Base-by-base conservation (phyloP, 1,284 basidiomycete genomes). In the Mycena sp. region DNA sequence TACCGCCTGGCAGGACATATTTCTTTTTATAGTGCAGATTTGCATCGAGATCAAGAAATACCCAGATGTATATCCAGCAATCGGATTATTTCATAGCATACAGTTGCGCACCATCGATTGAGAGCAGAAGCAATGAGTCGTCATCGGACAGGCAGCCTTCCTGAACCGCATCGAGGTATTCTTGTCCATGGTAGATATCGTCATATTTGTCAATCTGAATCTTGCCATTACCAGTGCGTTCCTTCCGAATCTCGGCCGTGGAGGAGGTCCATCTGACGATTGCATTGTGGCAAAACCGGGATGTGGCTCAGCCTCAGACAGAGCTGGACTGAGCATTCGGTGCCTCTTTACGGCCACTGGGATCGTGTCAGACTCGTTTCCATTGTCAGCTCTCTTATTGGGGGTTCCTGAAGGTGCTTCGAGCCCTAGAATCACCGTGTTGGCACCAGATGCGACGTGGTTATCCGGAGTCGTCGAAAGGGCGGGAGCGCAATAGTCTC, bases 81-180 rank as follows among this genome's bases (percentile, higher is more conserved):
- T 67, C 61, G 1, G 61, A 66, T 19, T 43, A n/a, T 37, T 55
- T 66, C 37, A 50, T 54, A 4, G 48, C 25, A 26, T 67, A 67
- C 0, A 67, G 53, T 40, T 67, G 62, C 0, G 65, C 65, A 6
- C 65, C 61, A 26, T 67, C 65, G 28, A 55, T 37, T 2, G 58
- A 64, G 32, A 56, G 32, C 25, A 54, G 74, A 70, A 3, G 57
- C 44, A 32, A 40, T 40, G 71, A 70, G n/a, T 63, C 61, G 3
- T 12, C 21, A 9, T 14, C 40, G 2, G 37, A 37, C 38, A 76
- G 72, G 0, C 35, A 16, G 1, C 44, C 61, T 0, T 56, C 16
- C 2, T 28, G 14, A 4, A 74, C 55, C 0, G 72, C 73, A 10
- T 63, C 17, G 21, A 64, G 51, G 41, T 60, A 64, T 5, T 26